phyloP scores from a whole-genome alignment of 495 filamentous ascomycete genomes.

The Daldinia vernicosa region DNA sequence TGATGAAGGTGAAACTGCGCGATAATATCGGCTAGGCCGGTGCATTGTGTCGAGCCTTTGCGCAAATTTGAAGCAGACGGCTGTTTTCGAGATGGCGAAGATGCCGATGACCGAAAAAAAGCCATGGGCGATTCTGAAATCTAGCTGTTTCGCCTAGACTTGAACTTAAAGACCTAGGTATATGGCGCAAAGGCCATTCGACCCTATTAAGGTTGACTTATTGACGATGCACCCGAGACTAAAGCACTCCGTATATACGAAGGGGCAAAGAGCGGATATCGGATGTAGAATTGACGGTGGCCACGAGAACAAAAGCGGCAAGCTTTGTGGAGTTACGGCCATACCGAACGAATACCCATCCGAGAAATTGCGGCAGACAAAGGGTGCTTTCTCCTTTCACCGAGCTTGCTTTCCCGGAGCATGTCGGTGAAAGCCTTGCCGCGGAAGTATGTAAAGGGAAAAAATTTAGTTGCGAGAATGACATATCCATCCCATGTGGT shows the following conservation, averaged over 20 bases:
- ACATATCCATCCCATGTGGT: conserved; percentile 23
- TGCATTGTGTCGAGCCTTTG: conserved; percentile 3
- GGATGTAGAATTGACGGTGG: conserved; percentile 35
- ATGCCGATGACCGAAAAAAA: conserved; percentile 42
- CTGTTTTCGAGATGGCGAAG: conserved; percentile 25
- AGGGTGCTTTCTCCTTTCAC: conserved; percentile 29
- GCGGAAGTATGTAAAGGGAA: conserved; percentile 21
- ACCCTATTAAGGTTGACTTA: conserved; percentile 34
- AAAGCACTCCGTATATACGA: conserved; percentile 34
- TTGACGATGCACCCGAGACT: conserved; percentile 18
- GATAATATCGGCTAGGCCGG: background rate
- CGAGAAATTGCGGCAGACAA: conserved; percentile 40
- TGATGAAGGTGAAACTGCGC: background rate
- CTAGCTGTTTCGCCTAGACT: conserved; percentile 19
- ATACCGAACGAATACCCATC: conserved; percentile 44
- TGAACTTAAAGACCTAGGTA: conserved; percentile 3
- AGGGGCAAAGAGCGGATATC: conserved; percentile 33
- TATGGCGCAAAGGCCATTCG: conserved; percentile 11
- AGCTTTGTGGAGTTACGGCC: conserved; percentile 44
- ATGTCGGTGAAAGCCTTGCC: conserved; percentile 43
- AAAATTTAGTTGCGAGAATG: conserved; percentile 13
- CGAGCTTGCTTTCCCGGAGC: conserved; percentile 35
- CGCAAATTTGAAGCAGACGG: conserved; percentile 18
- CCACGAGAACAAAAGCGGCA: conserved; percentile 39
- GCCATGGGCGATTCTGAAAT: conserved; percentile 22